These are phyloP conservation scores for Sarocladium kiliense DNA, from an alignment of 2,329 filamentous ascomycete species.

Conservation along the genomic window DNA sequence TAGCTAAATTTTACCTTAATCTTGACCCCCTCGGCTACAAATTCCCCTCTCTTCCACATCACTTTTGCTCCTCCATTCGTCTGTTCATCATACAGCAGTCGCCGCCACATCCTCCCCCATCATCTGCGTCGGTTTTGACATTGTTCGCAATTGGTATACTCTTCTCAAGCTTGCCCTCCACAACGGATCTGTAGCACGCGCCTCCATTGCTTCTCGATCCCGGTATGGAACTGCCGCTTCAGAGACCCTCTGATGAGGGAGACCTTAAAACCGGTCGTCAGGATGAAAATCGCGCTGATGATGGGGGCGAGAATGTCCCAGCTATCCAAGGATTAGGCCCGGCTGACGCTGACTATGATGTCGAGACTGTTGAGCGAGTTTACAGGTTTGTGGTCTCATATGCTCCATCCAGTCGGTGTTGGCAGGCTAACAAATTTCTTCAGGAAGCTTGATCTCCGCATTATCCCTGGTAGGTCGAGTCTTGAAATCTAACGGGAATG, in stretches of 20 bases:
- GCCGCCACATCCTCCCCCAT: background rate
- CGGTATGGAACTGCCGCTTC: background rate
- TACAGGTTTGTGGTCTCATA: constrained; percentile 26
- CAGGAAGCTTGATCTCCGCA: constrained; percentile 52
- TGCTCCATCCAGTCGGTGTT: background rate
- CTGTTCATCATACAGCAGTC: background rate
- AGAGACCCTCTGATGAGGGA: background rate
- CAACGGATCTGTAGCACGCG: constrained; percentile 42
- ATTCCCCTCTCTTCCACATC: background rate
- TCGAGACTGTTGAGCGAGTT: constrained; percentile 48
- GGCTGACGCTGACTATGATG: constrained; percentile 36
- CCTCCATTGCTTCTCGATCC: constrained; percentile 36
- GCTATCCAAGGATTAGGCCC: background rate
- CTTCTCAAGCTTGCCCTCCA: constrained; percentile 15
- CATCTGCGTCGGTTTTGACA: background rate
- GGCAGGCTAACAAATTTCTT: background rate
- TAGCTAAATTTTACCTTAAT: background rate
- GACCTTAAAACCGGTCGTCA: background rate
- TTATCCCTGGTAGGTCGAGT: constrained; percentile 46
- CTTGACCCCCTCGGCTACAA: background rate
- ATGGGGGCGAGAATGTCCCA: background rate
- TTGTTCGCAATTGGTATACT: background rate
- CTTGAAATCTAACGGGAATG: background rate
- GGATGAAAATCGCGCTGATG: background rate
- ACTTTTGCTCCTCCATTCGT: background rate